Conservation (phyloP, 1,284 basidiomycete genomes). For the Apiotrichum porosum region DNA sequence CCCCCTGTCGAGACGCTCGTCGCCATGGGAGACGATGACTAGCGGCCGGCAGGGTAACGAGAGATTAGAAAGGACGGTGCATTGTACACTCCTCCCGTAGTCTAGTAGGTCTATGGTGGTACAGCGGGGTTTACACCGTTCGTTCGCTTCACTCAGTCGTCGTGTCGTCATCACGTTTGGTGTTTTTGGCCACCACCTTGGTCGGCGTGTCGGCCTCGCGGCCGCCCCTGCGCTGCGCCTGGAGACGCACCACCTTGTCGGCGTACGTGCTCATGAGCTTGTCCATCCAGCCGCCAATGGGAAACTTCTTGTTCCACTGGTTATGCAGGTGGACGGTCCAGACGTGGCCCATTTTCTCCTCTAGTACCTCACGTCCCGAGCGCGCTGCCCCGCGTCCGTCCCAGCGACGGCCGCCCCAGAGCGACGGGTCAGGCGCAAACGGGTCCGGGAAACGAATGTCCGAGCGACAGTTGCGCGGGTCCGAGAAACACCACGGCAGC, state of each 20-base stretch:
- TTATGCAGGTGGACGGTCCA: constrained; percentile 89
- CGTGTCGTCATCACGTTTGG: no score
- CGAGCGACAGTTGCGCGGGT: constrained; percentile 78
- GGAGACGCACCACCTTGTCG: constrained; percentile 27
- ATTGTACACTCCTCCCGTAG: no score
- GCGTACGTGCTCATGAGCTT: constrained; percentile 64
- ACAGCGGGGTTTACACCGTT: no score
- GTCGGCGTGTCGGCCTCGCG: no score
- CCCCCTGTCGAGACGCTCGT: neutral
- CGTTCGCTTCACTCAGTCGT: no score
- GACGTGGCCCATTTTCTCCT: constrained; percentile 62
- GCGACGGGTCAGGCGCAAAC: constrained; percentile 61
- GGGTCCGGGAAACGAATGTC: constrained; percentile 89
- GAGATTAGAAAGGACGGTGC: no score
- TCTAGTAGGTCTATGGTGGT: no score
- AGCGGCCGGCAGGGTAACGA: no score
- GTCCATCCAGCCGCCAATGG: constrained; percentile 72
- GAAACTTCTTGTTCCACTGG: constrained; percentile 81
- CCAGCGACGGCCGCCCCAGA: constrained; percentile 58
- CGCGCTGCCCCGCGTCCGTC: constrained; percentile 53
- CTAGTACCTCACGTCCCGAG: constrained; percentile 50
- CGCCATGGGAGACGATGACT: neutral
- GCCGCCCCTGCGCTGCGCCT: no score
- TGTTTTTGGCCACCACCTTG: no score
- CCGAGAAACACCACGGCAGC: constrained; percentile 86